A percentile compares a stretch with the other conserved stretches of the same genome.
Conservation (phyloP, 2,329 filamentous ascomycete species). For the Amesomyces nigricolor region DNA sequence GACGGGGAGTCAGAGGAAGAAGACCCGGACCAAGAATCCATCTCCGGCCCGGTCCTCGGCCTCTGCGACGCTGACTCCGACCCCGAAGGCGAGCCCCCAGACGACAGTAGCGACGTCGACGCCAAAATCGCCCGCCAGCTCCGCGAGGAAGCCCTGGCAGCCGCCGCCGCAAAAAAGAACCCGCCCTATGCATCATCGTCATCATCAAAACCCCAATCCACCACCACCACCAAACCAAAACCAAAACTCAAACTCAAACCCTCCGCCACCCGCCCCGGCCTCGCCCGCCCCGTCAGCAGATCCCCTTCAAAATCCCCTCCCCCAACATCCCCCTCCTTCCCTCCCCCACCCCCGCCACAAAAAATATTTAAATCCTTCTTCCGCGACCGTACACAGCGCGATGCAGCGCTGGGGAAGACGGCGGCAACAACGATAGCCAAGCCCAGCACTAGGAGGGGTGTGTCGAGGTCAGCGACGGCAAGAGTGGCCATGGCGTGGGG, state of each 20-base stretch:
- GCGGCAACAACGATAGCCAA: too few relatives aligned
- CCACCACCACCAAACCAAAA: not conserved
- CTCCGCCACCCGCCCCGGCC: too few relatives aligned
- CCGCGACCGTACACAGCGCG: constrained; percentile 69
- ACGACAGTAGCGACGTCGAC: constrained; percentile 61
- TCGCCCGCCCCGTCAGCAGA: constrained; percentile 23
- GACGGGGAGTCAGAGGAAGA: constrained; percentile 36
- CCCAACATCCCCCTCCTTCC: constrained; percentile 17
- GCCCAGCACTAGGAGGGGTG: too few relatives aligned
- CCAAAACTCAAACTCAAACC: not conserved
- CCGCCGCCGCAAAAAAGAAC: constrained; percentile 1
- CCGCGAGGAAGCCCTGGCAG: constrained; percentile 61
- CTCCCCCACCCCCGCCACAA: constrained; percentile 24
- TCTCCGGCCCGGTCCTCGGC: constrained; percentile 17
- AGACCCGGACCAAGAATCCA: constrained; percentile 24
- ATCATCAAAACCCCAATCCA: not conserved
- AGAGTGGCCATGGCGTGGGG: constrained; percentile 63
- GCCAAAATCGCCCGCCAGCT: constrained; percentile 68
- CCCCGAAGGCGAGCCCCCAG: constrained; percentile 51
- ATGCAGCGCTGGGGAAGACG: constrained; percentile 65
- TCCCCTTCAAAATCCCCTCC: constrained; percentile 21
- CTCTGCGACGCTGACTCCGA: constrained; percentile 24
- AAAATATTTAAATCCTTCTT: constrained; percentile 85
- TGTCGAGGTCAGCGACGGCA: too few relatives aligned
- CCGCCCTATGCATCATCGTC: not conserved